Percentiles rank a stretch among this genome's conserved stretches.
Conservation (phyloP, 495 filamentous ascomycete species). For the Penicillium lagena region DNA sequence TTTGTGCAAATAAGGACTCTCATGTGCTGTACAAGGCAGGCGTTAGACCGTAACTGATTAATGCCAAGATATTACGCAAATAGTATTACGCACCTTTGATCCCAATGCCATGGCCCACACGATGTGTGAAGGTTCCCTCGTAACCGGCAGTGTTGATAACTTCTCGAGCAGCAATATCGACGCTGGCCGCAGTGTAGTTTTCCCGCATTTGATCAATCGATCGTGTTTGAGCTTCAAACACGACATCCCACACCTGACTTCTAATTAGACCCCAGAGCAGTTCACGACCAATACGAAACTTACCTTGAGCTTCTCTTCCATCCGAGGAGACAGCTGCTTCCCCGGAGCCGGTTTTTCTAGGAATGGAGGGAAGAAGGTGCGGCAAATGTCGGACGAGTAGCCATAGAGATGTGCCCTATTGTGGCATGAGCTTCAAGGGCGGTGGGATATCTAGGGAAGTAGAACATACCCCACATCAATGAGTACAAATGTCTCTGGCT, state of each 20-base stretch:
- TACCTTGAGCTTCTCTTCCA: slow-evolving; percentile 37
- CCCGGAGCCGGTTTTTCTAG: slow-evolving; percentile 11
- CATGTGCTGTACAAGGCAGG: slow-evolving; percentile 30
- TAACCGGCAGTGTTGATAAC: slow-evolving; percentile 48
- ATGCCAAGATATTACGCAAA: too few relatives aligned
- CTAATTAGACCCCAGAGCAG: neutral
- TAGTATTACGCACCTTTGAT: slow-evolving; percentile 35
- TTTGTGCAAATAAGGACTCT: slow-evolving; percentile 50
- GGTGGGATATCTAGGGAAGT: neutral
- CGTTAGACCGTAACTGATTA: too few relatives aligned
- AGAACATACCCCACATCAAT: slow-evolving; percentile 47
- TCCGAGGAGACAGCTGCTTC: slow-evolving; percentile 4
- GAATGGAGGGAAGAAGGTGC: slow-evolving; percentile 45
- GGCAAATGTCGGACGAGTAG: slow-evolving; percentile 52
- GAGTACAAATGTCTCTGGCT: slow-evolving; percentile 44
- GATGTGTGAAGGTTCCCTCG: slow-evolving; percentile 46
- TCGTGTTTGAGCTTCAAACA: slow-evolving; percentile 43
- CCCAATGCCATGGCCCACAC: slow-evolving; percentile 50
- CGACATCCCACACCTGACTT: slow-evolving; percentile 40
- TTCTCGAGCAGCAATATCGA: slow-evolving; percentile 46
- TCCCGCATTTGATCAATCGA: slow-evolving; percentile 33
- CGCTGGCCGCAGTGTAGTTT: slow-evolving; percentile 40
- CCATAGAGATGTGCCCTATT: slow-evolving; percentile 45
- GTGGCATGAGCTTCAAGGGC: slow-evolving; percentile 4
- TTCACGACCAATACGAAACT: neutral